Percentiles rank a stretch among this genome's conserved stretches.
phyloP scores from a whole-genome alignment of 2,329 filamentous ascomycete genomes.

The Neonectria ditissima region DNA sequence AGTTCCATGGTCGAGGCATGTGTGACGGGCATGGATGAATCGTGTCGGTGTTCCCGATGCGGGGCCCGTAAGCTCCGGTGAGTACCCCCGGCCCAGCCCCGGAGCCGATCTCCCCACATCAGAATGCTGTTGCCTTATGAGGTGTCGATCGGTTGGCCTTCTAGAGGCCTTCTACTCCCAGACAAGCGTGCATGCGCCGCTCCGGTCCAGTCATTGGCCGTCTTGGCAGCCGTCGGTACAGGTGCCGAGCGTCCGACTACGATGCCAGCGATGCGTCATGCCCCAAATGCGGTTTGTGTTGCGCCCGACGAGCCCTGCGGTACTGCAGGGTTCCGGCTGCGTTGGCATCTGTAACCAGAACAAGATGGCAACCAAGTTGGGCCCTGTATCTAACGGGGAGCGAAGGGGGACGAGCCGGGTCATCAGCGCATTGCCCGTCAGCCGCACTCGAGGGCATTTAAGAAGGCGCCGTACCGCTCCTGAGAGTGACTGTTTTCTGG shows the following conservation, averaged over 20 bases:
- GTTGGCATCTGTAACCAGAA: background rate
- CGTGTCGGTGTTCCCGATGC: conserved; percentile 34
- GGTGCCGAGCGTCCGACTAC: conserved; percentile 23
- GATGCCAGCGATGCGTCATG: conserved; percentile 21
- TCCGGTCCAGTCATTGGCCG: conserved; percentile 15
- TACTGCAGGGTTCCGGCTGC: conserved; percentile 5
- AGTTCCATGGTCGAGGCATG: no score
- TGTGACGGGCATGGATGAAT: conserved; percentile 11
- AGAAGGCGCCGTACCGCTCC: conserved; percentile 19
- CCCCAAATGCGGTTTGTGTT: conserved; percentile 21
- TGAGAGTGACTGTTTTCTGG: background rate
- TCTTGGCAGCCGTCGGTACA: conserved; percentile 12
- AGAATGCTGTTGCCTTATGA: conserved; percentile 28
- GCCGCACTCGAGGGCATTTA: conserved; percentile 27
- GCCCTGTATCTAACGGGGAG: conserved; percentile 7
- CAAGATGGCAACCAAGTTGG: background rate
- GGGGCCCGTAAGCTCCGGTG: conserved; percentile 29
- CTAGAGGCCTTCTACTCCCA: conserved; percentile 21
- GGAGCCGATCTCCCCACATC: conserved; percentile 37
- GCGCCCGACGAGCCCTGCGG: conserved; percentile 25
- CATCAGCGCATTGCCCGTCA: conserved; percentile 17
- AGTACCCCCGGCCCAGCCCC: conserved; percentile 30
- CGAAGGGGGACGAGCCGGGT: background rate
- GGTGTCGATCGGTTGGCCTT: conserved; percentile 19
- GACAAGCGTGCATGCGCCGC: conserved; percentile 17